Evolutionary conservation across 2,329 filamentous ascomycete genomes (phyloP), one percentile per base, ranked within the genome.

Genomic region (Beauveria asiatica): DNA sequence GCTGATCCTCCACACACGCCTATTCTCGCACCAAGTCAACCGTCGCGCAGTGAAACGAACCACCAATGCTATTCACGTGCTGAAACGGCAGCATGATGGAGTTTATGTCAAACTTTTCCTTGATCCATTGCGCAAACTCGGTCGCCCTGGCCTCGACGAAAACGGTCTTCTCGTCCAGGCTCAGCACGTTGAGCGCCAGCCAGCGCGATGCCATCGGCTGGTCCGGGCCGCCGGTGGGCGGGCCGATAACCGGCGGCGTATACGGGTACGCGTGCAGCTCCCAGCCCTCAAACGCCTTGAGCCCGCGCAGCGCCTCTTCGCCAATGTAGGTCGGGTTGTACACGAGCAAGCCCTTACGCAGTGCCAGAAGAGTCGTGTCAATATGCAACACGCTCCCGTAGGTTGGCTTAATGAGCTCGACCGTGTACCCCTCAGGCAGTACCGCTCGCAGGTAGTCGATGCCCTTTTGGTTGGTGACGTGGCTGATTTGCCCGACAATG

Each of bases 11-110:
- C 5, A 21, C 21, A 3, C 21, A 33, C 48, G 7, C 2, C 8
- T 48, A 57, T 19, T 19, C 54, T 11, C 54, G 13, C 44, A 61
- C 53, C 16, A 66, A 59, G 49, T 63, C 63, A n/a, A 64, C 61
- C 25, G 68, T 71, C 9, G 69, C 68, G 59, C 69, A 71, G 58
- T 70, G 70, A 49, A 70, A 71, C 16, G 69, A 70, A 0, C 70
- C 69, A 1, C 70, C 70, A 44, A 73, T 65, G 56, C 68, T 68
- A 42, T 70, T 68, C 1, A 72, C 69, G 63, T 72, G 66, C 56
- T 64, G 57, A 53, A 73, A 72, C 17, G 70, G 70, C 39, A 62
- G 41, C 61, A 62, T 27, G 33, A 65, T 65, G 3, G 62, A 45
- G 19, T 64, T 59, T 44, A 65, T 65, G 17, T 45, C 63, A 33